phyloP scores from a whole-genome alignment of 78 protist species.

The Cavenderia fasciculata region DNA sequence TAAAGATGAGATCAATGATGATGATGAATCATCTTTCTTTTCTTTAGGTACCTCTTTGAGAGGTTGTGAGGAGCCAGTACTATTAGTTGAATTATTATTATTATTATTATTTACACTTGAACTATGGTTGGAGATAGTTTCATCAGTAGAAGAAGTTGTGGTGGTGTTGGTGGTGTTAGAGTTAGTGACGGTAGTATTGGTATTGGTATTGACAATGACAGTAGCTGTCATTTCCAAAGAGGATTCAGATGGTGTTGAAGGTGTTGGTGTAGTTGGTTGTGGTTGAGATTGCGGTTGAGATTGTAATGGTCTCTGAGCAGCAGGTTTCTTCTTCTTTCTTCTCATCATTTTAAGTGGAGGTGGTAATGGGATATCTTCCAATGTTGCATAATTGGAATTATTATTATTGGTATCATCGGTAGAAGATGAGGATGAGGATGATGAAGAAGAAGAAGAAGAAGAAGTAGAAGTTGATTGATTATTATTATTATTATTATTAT shows the following conservation, averaged over 20 bases:
- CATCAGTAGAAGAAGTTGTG: no score
- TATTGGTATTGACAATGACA: neutral
- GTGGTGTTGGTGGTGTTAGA: neutral
- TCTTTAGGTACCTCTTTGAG: no score
- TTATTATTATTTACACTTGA: no score
- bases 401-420: neutral
- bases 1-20: no score
- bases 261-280: no score
- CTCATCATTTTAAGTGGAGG: constrained; percentile 38
- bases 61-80: no score
- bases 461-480: neutral
- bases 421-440: constrained; percentile 3
- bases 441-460: neutral
- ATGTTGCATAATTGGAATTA: constrained; percentile 9
- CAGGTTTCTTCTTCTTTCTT: constrained; percentile 25
- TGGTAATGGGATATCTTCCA: constrained; percentile 72
- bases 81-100: no score
- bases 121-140: no score
- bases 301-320: neutral
- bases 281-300: neutral
- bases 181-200: no score
- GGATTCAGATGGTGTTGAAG: no score
- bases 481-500: no score
- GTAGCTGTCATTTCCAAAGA: neutral
- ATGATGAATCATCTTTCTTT: no score